Conservation (phyloP, 495 filamentous ascomycete species). For the Trichocladium antarcticum region DNA sequence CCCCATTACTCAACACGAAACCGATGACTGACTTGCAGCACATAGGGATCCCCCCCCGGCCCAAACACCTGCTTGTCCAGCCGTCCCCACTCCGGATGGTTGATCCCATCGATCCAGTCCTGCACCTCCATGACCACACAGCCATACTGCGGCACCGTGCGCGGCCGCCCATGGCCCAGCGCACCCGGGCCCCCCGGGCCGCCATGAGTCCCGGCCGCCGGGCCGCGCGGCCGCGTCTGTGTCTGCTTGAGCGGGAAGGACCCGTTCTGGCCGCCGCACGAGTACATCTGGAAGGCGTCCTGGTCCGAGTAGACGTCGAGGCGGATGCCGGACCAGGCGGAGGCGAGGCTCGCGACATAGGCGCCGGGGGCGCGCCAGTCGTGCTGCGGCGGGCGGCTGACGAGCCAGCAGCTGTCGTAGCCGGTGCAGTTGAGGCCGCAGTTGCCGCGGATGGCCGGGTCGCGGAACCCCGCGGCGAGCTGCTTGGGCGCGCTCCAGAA, state of each 20-base stretch:
- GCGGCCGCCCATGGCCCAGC: too few relatives aligned
- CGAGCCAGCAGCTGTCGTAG: constrained; percentile 52
- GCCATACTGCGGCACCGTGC: constrained; percentile 53
- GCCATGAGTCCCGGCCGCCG: background rate
- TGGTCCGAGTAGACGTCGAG: constrained; percentile 65
- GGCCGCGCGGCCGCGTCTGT: constrained; percentile 37
- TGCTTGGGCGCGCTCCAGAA: constrained; percentile 66
- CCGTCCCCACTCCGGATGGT: constrained; percentile 67
- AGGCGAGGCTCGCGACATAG: constrained; percentile 51
- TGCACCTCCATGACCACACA: constrained; percentile 60
- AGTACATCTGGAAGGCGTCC: constrained; percentile 68
- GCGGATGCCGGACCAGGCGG: constrained; percentile 58
- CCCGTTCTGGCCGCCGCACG: constrained; percentile 63
- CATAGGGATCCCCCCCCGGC: constrained; percentile 50
- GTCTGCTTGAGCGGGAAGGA: constrained; percentile 50
- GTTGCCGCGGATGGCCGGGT: constrained; percentile 44
- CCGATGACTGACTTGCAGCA: constrained; percentile 54
- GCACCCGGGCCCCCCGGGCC: too few relatives aligned
- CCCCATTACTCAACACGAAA: constrained; percentile 28
- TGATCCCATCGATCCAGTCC: constrained; percentile 74
- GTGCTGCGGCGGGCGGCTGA: constrained; percentile 35
- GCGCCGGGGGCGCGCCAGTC: constrained; percentile 44
- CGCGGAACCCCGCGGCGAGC: constrained; percentile 53
- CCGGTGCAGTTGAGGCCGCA: constrained; percentile 67
- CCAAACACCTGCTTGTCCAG: constrained; percentile 48